Base-by-base conservation (phyloP, 2,329 filamentous ascomycete species). In the Ophiostoma piceae region DNA sequence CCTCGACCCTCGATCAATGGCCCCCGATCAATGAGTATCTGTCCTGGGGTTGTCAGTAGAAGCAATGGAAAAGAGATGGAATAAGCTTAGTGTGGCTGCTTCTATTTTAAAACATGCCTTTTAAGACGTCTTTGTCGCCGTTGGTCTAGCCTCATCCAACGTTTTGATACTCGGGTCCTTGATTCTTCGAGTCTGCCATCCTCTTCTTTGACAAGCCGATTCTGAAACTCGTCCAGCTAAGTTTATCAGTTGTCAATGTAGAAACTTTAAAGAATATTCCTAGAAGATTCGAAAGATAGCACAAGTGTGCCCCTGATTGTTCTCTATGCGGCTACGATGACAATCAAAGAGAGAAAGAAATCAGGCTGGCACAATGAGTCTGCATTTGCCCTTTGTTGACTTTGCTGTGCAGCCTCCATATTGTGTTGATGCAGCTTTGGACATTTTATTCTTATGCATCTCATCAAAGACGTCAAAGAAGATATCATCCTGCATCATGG, bases 301-400 rank as follows among this genome's bases (percentile, higher is more conserved):
- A 35, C 57, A n/a, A 62, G 22, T 62, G 26, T 69, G 9, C 37
- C 12, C 22, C 37, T 68, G 43, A 22, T 71, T 60, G 35, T 68
- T 57, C 19, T 64, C 29, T 67, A n/a, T 64, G 60, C 16, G 62
- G n/a, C 35, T 8, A 39, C 32, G 6, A 19, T 64, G 60, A 9
- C 29, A 57, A 14, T 64, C 60, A 19, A 64, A 37, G 60, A 19
- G 7, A 64, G 4, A 29, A 19, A 37, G 60, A 19, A 47, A 64
- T 3, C 60, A 19, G 51, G 9, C 51, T 8, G 4, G 2, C 3
- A 65, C 62, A 65, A 65, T 65, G 32, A 32, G 12, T 19, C 35
- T 39, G 12, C 35, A 35, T n/a, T 19, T 8, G 6, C n/a, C 11
- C 62, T 39, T 65, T 39, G 32, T 39, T 39, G 62, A 41, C 9